These are phyloP conservation scores for Taphrina communis DNA, from an alignment of 1,139 yeast genomes.

Conservation along the genomic window DNA sequence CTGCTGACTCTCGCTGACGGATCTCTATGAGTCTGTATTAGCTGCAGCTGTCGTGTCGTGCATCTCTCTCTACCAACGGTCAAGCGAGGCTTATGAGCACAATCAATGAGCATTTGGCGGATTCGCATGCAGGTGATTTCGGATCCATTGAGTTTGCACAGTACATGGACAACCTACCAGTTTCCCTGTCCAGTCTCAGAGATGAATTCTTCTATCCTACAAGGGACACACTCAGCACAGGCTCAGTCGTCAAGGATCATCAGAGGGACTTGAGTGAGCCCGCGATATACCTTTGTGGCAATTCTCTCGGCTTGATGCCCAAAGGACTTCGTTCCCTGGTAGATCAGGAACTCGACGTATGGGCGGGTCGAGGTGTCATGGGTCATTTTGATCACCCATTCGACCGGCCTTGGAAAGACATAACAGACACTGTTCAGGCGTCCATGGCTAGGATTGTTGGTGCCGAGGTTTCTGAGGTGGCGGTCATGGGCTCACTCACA, in stretches of 20 bases:
- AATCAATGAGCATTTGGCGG: slow-evolving; percentile 15
- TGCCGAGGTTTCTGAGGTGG: slow-evolving; percentile 73
- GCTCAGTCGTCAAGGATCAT: background rate
- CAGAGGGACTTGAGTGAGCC: background rate
- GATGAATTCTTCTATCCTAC: slow-evolving; percentile 20
- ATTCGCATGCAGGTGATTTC: slow-evolving; percentile 6
- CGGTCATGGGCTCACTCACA: slow-evolving; percentile 86
- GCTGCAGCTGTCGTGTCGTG: too few species aligned
- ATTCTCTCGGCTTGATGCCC: slow-evolving; percentile 91
- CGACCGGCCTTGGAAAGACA: slow-evolving; percentile 74
- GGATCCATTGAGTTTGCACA: slow-evolving; percentile 18
- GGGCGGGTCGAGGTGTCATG: slow-evolving; percentile 81
- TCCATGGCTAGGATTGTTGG: slow-evolving; percentile 77
- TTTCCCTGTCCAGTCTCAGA: slow-evolving; percentile 15
- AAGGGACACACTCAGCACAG: background rate
- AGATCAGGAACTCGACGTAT: slow-evolving; percentile 72
- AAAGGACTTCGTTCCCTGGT: slow-evolving; percentile 63
- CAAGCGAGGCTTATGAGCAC: background rate
- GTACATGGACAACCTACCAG: slow-evolving; percentile 22
- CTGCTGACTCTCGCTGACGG: too few species aligned
- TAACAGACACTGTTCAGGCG: slow-evolving; percentile 76
- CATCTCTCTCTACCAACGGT: background rate
- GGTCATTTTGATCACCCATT: slow-evolving; percentile 69
- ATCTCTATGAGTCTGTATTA: too few species aligned
- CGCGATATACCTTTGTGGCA: slow-evolving; percentile 76